phyloP scores from a whole-genome alignment of 2,329 filamentous ascomycete species.

The Claviceps spartinae region DNA sequence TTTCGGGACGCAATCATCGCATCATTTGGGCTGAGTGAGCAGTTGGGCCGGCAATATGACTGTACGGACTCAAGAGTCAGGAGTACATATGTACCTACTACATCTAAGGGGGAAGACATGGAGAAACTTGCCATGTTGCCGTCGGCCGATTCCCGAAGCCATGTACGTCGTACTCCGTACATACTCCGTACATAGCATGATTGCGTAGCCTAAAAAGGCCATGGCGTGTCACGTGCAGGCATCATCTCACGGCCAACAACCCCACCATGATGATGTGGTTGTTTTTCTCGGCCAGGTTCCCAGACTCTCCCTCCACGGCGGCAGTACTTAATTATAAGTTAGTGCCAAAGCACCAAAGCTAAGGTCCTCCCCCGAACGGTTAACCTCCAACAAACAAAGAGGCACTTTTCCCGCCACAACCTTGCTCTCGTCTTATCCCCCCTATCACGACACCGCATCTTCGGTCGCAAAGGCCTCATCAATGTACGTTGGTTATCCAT shows the following conservation, averaged over 20 bases:
- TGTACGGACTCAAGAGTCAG: no score
- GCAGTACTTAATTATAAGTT: conserved; percentile 4
- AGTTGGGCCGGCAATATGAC: no score
- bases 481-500: background rate
- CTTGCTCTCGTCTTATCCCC: background rate
- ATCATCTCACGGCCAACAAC: conserved; percentile 15
- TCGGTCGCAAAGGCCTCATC: background rate
- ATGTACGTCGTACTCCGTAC: background rate
- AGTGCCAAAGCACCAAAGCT: conserved; percentile 1
- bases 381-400: conserved; percentile 6
- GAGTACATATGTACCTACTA: no score
- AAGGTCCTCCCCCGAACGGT: background rate
- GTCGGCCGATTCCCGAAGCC: background rate
- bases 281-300: conserved; percentile 20
- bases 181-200: background rate
- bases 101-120: no score
- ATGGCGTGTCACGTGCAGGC: conserved; percentile 16
- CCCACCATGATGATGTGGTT: conserved; percentile 19
- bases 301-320: conserved; percentile 9
- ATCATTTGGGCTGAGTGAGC: no score
- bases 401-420: conserved; percentile 4
- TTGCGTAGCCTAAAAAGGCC: conserved; percentile 1
- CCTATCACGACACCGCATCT: conserved; percentile 2
- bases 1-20: no score
- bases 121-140: background rate